Evolutionary conservation across 768 basidiomycete species (phyloP), one percentile per base, ranked within the genome.

Genomic region (Amanita subjunquillea): DNA sequence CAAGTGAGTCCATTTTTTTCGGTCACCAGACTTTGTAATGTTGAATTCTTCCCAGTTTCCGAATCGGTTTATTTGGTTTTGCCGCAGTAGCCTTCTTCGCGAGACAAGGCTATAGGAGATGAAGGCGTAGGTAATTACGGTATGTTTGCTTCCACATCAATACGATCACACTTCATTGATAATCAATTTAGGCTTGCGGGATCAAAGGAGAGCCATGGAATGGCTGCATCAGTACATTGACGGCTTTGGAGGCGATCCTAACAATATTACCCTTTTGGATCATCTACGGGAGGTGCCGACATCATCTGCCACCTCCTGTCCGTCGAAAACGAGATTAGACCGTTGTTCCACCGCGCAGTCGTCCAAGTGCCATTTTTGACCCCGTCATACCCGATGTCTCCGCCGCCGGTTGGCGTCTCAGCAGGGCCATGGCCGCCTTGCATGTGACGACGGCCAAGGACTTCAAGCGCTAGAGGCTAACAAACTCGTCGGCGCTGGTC

Each of bases 51-150:
- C 37, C 34, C 51, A 89, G 87, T 65, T 90, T 83, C 64, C 85
- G 87, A 13, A 67, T 90, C 25, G 88, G 88, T 37, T 65, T 89
- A 39, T 75, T 90, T 59, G 87, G 88, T 22, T 87, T 80, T 53
- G 86, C 85, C n/a, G 83, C 82, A 79, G 78, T 54, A 71, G 74
- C 30, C 73, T 77, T 42, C 72, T 91, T 48, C 74, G 73, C 38
- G 83, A 85, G 86, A 88, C 67, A 70, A 69, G 50, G 64, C 66
- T 23, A 76, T 73, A 15, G 83, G 83, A 23, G 83, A 87, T 38
- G 74, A 79, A 51, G 87, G 87, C 15, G 79, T 81, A 15, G 87
- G 87, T 8, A 90, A 90, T 67, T 90, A 86, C 58, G 87, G 86
- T 79, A 59, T 37, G 75, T 66, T 48, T 29, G 40, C 45, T 34